A percentile compares a stretch with the other conserved stretches of the same genome.
phyloP scores from a whole-genome alignment of 371 early-diverging fungal genomes.

The Mortierella sp. region DNA sequence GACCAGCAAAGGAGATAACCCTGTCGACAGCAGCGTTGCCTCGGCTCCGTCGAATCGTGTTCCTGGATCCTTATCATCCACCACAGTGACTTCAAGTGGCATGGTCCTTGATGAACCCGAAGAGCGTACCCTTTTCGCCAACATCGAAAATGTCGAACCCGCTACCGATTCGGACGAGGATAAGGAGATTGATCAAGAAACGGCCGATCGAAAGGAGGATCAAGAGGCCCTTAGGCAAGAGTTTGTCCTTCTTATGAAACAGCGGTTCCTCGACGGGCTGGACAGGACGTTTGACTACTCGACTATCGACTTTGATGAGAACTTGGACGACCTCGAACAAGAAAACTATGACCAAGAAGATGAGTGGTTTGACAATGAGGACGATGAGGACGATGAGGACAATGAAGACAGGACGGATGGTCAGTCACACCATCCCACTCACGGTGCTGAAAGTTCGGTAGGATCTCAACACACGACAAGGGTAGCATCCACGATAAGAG shows the following conservation, averaged over 20 bases:
- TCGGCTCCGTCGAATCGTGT: neutral
- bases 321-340: constrained; percentile 52
- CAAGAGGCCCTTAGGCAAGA: constrained; percentile 31
- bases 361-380: constrained; percentile 44
- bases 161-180: constrained; percentile 22
- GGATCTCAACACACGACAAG: neutral
- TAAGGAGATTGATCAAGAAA: constrained; percentile 16
- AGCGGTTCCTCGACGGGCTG: constrained; percentile 43
- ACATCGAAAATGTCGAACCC: constrained; percentile 17
- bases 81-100: constrained; percentile 24
- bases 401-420: neutral
- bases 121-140: constrained; percentile 30
- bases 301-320: constrained; percentile 41
- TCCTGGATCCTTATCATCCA: constrained; percentile 20
- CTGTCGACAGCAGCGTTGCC: neutral
- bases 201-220: constrained; percentile 30
- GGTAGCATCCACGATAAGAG: neutral
- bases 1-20: constrained; percentile 17
- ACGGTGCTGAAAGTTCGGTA: neutral
- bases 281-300: constrained; percentile 49
- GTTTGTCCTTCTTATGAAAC: constrained; percentile 47
- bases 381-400: constrained; percentile 12
- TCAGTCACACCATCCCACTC: too few species aligned
- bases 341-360: constrained; percentile 44
- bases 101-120: constrained; percentile 37